Evolutionary conservation across 257 asterid genomes (phyloP).

Genomic region (Capsicum rhomboideum): DNA sequence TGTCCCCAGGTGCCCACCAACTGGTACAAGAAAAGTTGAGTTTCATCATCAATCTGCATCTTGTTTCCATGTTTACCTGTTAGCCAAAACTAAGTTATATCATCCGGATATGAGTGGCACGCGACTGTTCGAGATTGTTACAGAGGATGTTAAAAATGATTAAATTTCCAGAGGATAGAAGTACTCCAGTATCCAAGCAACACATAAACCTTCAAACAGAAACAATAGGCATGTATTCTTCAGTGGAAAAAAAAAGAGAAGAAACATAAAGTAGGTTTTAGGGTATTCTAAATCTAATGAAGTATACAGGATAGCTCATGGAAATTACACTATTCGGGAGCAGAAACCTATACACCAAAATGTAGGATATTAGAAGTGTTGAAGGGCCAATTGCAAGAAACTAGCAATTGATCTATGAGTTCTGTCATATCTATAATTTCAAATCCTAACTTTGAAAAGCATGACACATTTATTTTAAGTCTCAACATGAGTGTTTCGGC

Average conservation of each 20-base stretch:
- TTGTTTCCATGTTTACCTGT: constrained; percentile 93
- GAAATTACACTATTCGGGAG: not conserved
- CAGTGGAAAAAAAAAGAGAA: not conserved
- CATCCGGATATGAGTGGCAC: not conserved
- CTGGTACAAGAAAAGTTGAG: constrained; percentile 73
- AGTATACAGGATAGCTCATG: not conserved
- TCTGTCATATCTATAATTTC: not conserved
- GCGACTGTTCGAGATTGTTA: not conserved
- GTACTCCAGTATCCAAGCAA: not conserved
- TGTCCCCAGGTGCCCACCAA: constrained; percentile 99
- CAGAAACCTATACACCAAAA: not conserved
- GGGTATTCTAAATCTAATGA: not conserved
- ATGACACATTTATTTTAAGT: not conserved
- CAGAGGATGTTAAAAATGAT: not conserved
- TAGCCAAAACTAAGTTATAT: constrained; percentile 9
- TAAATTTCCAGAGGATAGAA: not conserved
- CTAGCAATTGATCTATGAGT: not conserved
- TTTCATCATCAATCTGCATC: constrained; percentile 53
- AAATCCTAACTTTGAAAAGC: not conserved
- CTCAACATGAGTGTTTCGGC: not conserved
- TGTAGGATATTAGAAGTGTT: not conserved
- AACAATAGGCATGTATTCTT: not conserved
- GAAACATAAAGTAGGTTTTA: not conserved
- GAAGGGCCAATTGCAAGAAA: not conserved
- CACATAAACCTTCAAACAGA: not conserved